Evolutionary conservation across 148 eudicot species (phyloP).

Genomic region (Selenicereus undatus): DNA sequence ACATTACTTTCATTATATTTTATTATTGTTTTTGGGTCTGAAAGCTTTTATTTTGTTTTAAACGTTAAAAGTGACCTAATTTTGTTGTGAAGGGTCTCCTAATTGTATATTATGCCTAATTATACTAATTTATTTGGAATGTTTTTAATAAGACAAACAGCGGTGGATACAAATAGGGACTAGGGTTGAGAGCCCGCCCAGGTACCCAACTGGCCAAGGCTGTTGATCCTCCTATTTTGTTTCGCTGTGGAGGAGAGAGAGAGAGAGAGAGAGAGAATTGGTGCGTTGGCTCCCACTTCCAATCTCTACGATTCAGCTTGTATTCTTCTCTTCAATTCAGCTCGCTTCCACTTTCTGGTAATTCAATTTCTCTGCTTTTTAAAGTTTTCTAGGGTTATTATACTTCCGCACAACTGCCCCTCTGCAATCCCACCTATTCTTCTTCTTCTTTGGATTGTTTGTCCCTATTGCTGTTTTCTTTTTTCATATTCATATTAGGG

Average conservation of each 20-base stretch:
- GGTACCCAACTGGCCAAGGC: neutral
- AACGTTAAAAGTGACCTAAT: too few relatives aligned
- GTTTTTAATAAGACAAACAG: too few relatives aligned
- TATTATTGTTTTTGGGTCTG: too few relatives aligned
- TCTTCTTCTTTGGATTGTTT: neutral
- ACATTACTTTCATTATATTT: too few relatives aligned
- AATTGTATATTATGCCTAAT: too few relatives aligned
- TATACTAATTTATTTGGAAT: too few relatives aligned
- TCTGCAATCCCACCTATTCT: neutral
- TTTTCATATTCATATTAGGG: neutral
- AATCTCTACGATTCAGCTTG: neutral
- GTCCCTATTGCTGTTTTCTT: neutral
- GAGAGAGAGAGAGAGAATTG: neutral
- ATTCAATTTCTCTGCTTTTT: neutral
- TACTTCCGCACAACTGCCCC: neutral
- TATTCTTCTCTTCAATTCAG: neutral
- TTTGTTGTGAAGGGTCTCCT: too few relatives aligned
- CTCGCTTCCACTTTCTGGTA: neutral
- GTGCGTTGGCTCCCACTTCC: neutral
- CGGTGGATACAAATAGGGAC: too few relatives aligned
- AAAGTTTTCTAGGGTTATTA: neutral
- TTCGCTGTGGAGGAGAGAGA: neutral
- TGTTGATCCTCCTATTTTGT: neutral
- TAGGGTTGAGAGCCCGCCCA: slow-evolving; percentile 2
- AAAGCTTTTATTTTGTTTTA: too few relatives aligned